These are phyloP conservation scores for Epichloe uncinata DNA, from an alignment of 2,329 filamentous ascomycete species.

Conservation along the genomic window DNA sequence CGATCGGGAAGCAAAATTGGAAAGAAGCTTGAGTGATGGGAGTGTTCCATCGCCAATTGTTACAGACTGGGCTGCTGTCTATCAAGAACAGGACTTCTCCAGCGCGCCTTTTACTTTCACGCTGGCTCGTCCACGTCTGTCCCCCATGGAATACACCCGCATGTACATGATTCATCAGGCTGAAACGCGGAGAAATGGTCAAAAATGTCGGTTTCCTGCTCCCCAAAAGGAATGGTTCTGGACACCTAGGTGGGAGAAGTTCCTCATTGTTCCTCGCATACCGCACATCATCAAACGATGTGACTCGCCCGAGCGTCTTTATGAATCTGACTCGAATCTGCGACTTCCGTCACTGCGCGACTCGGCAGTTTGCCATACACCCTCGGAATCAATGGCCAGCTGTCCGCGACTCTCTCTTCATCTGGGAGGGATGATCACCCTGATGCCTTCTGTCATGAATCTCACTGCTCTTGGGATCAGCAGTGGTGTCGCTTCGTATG, in stretches of 20 bases:
- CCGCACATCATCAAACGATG: slow-evolving; percentile 15
- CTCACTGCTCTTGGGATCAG: slow-evolving; percentile 3
- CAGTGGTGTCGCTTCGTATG: not conserved
- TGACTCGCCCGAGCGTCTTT: not conserved
- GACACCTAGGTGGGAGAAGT: slow-evolving; percentile 22
- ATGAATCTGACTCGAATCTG: not conserved
- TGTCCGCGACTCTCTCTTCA: slow-evolving; percentile 21
- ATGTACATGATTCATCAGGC: slow-evolving; percentile 22
- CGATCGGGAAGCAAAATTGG: not conserved
- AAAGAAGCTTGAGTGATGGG: not conserved
- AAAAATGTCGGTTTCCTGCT: slow-evolving; percentile 15
- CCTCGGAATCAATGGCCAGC: not conserved
- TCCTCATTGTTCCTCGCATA: slow-evolving; percentile 22
- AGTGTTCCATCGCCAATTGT: not conserved
- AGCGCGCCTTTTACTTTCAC: not conserved
- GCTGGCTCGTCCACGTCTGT: slow-evolving; percentile 17
- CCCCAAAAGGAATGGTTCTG: slow-evolving; percentile 21
- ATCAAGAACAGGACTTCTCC: not conserved
- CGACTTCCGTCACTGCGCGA: slow-evolving; percentile 5
- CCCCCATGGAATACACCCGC: slow-evolving; percentile 27
- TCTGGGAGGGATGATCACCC: slow-evolving; percentile 12
- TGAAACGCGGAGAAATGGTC: slow-evolving; percentile 13
- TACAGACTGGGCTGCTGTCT: not conserved
- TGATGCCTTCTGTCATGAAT: slow-evolving; percentile 15
- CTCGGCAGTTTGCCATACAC: not conserved